phyloP scores from a whole-genome alignment of 352 stramenopile genomes.

The Aphanomyces euteiches region DNA sequence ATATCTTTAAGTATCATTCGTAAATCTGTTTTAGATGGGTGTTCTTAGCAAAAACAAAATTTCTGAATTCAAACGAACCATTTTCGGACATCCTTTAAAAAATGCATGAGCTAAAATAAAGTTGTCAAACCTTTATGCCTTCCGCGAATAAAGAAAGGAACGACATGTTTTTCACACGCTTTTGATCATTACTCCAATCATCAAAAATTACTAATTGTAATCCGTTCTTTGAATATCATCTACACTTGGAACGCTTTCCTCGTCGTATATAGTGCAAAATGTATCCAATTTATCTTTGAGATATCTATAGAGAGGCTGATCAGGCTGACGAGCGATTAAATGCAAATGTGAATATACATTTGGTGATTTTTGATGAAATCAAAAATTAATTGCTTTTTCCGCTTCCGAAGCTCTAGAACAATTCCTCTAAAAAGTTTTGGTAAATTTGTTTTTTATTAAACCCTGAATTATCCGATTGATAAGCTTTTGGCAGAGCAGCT shows the following conservation, averaged over 20 bases:
- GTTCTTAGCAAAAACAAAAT: background rate
- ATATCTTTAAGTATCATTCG: background rate
- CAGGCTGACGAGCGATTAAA: no score
- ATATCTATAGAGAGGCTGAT: no score
- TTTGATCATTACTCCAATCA: slow-evolving; percentile 4
- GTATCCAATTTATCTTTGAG: no score
- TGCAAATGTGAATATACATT: no score
- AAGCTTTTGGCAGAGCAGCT: no score
- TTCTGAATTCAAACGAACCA: slow-evolving; percentile 3
- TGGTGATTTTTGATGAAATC: slow-evolving; percentile 13
- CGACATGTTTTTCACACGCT: background rate
- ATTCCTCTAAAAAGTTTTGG: no score
- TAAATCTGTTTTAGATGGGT: background rate
- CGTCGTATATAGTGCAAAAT: no score
- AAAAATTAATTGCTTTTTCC: slow-evolving; percentile 5
- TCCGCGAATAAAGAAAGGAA: slow-evolving; percentile 4
- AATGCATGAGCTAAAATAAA: background rate
- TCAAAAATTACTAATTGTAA: slow-evolving; percentile 5
- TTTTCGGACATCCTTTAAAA: background rate
- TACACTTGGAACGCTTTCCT: background rate
- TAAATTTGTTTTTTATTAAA: no score
- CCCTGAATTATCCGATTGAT: no score
- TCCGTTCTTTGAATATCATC: slow-evolving; percentile 6
- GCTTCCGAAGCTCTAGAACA: no score
- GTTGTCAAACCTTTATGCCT: slow-evolving; percentile 3